phyloP scores from a whole-genome alignment of 805 yeast genomes.

The Phaffomyces antillensis region DNA sequence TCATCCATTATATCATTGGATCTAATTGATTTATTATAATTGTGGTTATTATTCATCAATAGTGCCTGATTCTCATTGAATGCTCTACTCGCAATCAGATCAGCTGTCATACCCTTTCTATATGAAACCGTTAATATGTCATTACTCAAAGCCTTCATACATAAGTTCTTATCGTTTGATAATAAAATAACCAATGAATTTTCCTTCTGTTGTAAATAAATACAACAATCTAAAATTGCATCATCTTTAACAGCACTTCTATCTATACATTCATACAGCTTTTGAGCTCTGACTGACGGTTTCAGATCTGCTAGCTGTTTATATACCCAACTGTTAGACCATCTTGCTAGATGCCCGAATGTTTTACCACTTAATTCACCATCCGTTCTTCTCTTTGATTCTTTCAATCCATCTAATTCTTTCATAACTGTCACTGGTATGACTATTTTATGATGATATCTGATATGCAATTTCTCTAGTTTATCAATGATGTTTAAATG shows the following conservation, averaged over 20 bases:
- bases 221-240: constrained; percentile 78
- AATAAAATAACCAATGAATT: constrained; percentile 48
- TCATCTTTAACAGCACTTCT: constrained; percentile 54
- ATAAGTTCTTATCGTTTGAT: constrained; percentile 80
- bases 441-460: constrained; percentile 45
- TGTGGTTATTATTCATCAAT: not conserved
- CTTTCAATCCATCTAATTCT: constrained; percentile 82
- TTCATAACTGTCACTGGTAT: constrained; percentile 64
- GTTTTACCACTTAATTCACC: constrained; percentile 21
- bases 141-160: constrained; percentile 68
- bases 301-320: constrained; percentile 44
- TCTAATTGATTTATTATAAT: not conserved
- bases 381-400: constrained; percentile 24
- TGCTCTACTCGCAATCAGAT: constrained; percentile 35
- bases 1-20: not conserved
- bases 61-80: constrained; percentile 7
- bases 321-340: constrained; percentile 77
- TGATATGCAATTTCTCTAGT: constrained; percentile 32
- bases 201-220: constrained; percentile 43
- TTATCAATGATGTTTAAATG: constrained; percentile 55
- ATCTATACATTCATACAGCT: constrained; percentile 45
- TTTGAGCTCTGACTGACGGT: constrained; percentile 58
- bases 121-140: constrained; percentile 53
- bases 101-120: constrained; percentile 39
- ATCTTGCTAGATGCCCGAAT: constrained; percentile 54